Percentiles rank a stretch among this genome's conserved stretches.
Conservation (phyloP, 352 stramenopile genomes). For the Saprolegnia parasitica region DNA sequence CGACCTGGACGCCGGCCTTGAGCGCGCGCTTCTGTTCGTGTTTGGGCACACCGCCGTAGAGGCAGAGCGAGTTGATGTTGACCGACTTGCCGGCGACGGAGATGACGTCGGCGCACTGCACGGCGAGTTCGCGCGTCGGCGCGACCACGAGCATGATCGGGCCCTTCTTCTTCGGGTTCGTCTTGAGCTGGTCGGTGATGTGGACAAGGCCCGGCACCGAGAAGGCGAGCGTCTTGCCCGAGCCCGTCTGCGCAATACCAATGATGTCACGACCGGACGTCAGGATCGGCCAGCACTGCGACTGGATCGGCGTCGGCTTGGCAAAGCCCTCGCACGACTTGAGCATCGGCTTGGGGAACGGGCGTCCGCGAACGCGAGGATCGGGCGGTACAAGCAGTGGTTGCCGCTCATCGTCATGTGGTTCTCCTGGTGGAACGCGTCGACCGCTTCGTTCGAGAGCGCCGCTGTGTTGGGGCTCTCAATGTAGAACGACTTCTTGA, state of each 20-base stretch:
- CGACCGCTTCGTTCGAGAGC: slow-evolving; percentile 72
- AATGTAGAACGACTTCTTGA: slow-evolving; percentile 83
- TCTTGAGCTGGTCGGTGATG: slow-evolving; percentile 59
- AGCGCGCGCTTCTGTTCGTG: slow-evolving; percentile 87
- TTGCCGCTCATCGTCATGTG: slow-evolving; percentile 82
- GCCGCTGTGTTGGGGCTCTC: slow-evolving; percentile 61
- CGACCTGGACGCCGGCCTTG: slow-evolving; percentile 80
- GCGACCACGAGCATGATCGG: slow-evolving; percentile 92
- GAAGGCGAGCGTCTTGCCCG: slow-evolving; percentile 97
- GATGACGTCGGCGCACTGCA: slow-evolving; percentile 91
- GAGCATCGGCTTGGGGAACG: slow-evolving; percentile 84
- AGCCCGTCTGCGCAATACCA: slow-evolving; percentile 91
- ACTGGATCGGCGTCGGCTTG: slow-evolving; percentile 96
- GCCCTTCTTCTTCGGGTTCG: slow-evolving; percentile 53
- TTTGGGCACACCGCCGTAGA: slow-evolving; percentile 97
- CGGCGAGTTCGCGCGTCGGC: slow-evolving; percentile 92
- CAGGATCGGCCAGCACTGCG: slow-evolving; percentile 94
- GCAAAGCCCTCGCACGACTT: slow-evolving; percentile 84
- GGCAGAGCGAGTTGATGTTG: slow-evolving; percentile 83
- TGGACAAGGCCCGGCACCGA: slow-evolving; percentile 88
- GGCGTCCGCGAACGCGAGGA: slow-evolving; percentile 68
- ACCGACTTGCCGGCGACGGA: slow-evolving; percentile 86
- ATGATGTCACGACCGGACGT: slow-evolving; percentile 84
- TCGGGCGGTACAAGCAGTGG: slow-evolving; percentile 83
- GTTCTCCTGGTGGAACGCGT: slow-evolving; percentile 82